phyloP scores from a whole-genome alignment of 768 basidiomycete genomes.

The Hericium alpestre region DNA sequence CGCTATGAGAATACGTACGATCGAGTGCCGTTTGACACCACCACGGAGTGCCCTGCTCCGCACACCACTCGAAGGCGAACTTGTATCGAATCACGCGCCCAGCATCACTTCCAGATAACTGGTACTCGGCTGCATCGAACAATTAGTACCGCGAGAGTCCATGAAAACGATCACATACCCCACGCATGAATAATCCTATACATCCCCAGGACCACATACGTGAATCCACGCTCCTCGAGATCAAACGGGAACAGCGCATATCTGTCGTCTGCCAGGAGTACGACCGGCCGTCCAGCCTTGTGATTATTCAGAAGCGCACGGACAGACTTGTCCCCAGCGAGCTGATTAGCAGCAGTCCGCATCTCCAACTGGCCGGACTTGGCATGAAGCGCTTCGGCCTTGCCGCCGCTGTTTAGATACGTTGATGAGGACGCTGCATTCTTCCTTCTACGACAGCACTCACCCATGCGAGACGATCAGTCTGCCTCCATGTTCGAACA shows the following conservation, averaged over 20 bases:
- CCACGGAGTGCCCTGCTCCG: conserved; percentile 53
- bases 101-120: conserved; percentile 33
- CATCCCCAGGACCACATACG: conserved; percentile 53
- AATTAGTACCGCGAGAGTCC: conserved; percentile 5
- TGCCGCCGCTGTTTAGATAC: conserved; percentile 46
- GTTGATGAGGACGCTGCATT: neutral
- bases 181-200: conserved; percentile 64
- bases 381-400: conserved; percentile 44
- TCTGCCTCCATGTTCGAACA: conserved; percentile 51
- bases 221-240: conserved; percentile 35
- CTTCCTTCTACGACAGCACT: conserved; percentile 9
- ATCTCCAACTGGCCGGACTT: conserved; percentile 29
- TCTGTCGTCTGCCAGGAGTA: conserved; percentile 63
- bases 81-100: conserved; percentile 66
- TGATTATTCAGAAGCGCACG: conserved; percentile 55
- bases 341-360: conserved; percentile 52
- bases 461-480: conserved; percentile 82
- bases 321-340: conserved; percentile 59
- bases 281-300: conserved; percentile 45
- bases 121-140: conserved; percentile 45
- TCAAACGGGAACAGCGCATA: conserved; percentile 68
- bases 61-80: conserved; percentile 80
- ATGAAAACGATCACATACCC: conserved; percentile 33
- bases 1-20: no score
- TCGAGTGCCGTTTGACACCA: conserved; percentile 22